Conservation (phyloP, 306 rosid genomes). For the Urtica urens region DNA sequence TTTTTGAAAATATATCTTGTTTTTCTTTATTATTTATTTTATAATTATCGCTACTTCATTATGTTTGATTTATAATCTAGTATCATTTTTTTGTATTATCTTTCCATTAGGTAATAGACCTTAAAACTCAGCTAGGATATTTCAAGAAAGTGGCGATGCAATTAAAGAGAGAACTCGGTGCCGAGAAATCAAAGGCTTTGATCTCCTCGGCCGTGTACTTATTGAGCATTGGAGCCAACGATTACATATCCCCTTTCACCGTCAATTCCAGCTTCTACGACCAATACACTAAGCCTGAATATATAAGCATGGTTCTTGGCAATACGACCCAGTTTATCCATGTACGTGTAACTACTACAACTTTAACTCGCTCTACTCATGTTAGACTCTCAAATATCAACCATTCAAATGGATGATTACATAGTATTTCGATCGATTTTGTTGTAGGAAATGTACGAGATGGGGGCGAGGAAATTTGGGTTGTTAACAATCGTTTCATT, state of each 20-base stretch:
- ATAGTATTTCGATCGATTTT: too few relatives aligned
- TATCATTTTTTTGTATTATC: too few relatives aligned
- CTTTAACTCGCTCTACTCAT: background rate
- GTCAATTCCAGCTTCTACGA: background rate
- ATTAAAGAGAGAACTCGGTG: slow-evolving; percentile 25
- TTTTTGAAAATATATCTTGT: too few relatives aligned
- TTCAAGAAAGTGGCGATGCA: slow-evolving; percentile 26
- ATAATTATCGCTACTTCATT: too few relatives aligned
- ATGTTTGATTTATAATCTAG: too few relatives aligned
- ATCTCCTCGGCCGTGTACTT: slow-evolving; percentile 37
- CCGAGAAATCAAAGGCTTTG: slow-evolving; percentile 15
- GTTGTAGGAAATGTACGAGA: slow-evolving; percentile 32
- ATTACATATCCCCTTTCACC: slow-evolving; percentile 14
- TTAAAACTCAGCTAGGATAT: slow-evolving; percentile 27
- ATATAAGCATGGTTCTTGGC: slow-evolving; percentile 28
- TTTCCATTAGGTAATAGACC: slow-evolving; percentile 35
- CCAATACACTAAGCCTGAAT: slow-evolving; percentile 17
- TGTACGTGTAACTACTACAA: slow-evolving; percentile 13
- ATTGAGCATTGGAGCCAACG: slow-evolving; percentile 29
- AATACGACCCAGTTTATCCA: slow-evolving; percentile 25
- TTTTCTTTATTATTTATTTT: too few relatives aligned
- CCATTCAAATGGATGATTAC: too few relatives aligned
- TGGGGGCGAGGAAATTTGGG: slow-evolving; percentile 51
- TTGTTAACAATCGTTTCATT: slow-evolving; percentile 12
- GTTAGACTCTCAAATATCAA: too few relatives aligned